Evolutionary conservation across 768 basidiomycete species (phyloP), one percentile per base, ranked within the genome.

Genomic region (Mrakia blollopis): DNA sequence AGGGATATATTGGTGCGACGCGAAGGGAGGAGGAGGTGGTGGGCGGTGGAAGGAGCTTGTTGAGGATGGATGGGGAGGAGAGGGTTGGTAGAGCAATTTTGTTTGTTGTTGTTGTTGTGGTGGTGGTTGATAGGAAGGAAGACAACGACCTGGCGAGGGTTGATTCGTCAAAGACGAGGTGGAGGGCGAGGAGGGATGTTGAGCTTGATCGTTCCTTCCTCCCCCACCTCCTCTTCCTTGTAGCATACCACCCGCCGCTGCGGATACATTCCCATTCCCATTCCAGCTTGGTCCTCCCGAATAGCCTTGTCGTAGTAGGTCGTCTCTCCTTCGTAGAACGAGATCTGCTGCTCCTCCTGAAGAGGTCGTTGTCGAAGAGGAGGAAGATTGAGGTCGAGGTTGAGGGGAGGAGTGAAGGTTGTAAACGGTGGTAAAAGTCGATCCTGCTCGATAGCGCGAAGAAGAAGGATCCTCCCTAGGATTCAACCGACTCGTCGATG

Each of bases 381-480:
- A 41, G 37, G 32, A 23, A 7, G 63, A 14, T 35, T 25, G 63
- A 39, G 32, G 9, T 10, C 30, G 28, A 30, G 62, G 62, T 8
- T 28, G 62, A 28, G 32, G 32, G 7, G 21, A 18, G 11, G 37
- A 10, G 6, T 9, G 65, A 10, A 39, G 65, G 37, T 68, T n/a
- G n/a, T 68, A 44, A 9, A 68, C 65, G 21, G 65, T 68, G 32
- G 65, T 68, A 39, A 68, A 68, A 39, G 39, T 68, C 25, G 39
- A 68, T 18, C 65, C 65, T 23, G 65, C 65, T 41, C 65, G 1
- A 30, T 68, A 68, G 6, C 65, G 44, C 18, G 37, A 4, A 3
- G 65, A 68, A 3, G 25, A n/a, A 23, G 65, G 65, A 41, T 68
- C 65, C 25, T 68, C 35, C n/a, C n/a, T n/a, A n/a, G n/a, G n/a